Conservation (phyloP, 2,329 filamentous ascomycete genomes). For the Colletotrichum karsti region DNA sequence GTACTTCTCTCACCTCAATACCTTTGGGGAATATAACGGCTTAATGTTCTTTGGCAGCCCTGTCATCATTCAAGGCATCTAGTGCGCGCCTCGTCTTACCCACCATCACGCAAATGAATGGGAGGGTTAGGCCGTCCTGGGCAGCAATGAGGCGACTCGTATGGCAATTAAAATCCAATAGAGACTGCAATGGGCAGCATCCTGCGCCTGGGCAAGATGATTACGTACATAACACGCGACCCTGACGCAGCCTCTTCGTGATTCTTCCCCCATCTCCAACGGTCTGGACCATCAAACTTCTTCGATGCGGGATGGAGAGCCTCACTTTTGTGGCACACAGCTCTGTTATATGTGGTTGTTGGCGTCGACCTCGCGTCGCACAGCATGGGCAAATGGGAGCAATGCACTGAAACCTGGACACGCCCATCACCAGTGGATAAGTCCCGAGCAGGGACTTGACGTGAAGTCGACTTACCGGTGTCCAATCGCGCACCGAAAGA, state of each 20-base stretch:
- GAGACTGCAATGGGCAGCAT: too few species aligned
- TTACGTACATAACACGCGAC: background rate
- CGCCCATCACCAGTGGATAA: background rate
- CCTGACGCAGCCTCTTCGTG: background rate
- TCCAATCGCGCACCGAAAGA: background rate
- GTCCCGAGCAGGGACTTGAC: background rate
- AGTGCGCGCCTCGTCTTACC: background rate
- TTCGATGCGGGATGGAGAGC: background rate
- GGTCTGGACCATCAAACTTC: background rate
- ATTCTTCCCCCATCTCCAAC: background rate
- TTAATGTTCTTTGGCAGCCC: background rate
- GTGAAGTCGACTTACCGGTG: background rate
- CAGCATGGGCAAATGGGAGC: background rate
- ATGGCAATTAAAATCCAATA: background rate
- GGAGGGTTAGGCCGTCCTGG: background rate
- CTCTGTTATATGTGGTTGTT: background rate
- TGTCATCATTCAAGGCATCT: background rate
- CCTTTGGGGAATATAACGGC: background rate
- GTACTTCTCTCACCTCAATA: background rate
- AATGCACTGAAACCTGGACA: conserved; percentile 7
- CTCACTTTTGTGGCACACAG: too few species aligned
- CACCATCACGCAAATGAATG: background rate
- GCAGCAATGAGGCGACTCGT: background rate
- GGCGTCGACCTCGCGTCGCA: background rate
- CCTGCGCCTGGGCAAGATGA: background rate